Base-by-base conservation (phyloP, 495 filamentous ascomycete species). In the Cladorrhinum samala region DNA sequence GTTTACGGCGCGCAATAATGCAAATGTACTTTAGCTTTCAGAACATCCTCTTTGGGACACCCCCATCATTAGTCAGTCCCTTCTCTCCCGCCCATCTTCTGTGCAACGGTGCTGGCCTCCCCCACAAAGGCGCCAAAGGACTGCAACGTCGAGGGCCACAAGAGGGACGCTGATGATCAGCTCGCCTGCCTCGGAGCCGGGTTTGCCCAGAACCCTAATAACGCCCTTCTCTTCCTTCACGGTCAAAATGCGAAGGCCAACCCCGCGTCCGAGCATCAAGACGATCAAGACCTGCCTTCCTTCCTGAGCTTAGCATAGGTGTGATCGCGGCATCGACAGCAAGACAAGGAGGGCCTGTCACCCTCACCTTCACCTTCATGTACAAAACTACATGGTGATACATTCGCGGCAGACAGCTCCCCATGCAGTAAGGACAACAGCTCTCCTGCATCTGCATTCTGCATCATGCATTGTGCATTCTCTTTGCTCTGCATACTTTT, bases 231-330 rank as follows among this genome's bases (percentile, higher is more conserved):
- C n/a, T n/a, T n/a, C n/a, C n/a, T n/a, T n/a, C n/a, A n/a, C n/a
- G n/a, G n/a, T n/a, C n/a, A n/a, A n/a, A n/a, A n/a, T n/a, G n/a
- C n/a, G n/a, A n/a, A n/a, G n/a, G n/a, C 52, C 43, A 8, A 47
- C 56, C 52, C 51, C 46, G 56, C 51, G 56, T 23, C 19, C 17
- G 27, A 24, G 18, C 42, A 43, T n/a, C n/a, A n/a, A n/a, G n/a
- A n/a, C n/a, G 7, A 20, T 37, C 39, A 30, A 38, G 20, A 25
- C 39, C 46, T 49, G 46, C 53, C 49, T 64, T 64, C 61, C 61
- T 54, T 52, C 41, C 52, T 49, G 30, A 49, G 61, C 30, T 44
- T 64, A 61, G 61, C 55, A 18, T 24, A 42, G 52, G 53, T 54
- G 46, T 46, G 46, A 55, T 57, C 54, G 51, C 45, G 45, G 42